Conservation (phyloP, 352 stramenopile species). For the Phytophthora tentaculata region DNA sequence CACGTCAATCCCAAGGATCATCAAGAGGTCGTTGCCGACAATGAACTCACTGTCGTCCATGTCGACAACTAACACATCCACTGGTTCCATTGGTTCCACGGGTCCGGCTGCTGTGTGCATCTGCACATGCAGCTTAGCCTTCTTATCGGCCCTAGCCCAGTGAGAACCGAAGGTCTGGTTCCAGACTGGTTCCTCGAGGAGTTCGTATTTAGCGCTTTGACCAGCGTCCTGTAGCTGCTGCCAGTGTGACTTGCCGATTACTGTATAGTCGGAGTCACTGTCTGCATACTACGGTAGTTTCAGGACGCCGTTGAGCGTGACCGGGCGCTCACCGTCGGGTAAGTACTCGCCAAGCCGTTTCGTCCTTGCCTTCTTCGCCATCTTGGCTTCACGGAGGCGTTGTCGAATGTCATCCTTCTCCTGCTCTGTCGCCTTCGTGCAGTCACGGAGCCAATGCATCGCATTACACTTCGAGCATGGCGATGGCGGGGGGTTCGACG, state of each 20-base stretch:
- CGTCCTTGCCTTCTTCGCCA: neutral
- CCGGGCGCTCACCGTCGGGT: neutral
- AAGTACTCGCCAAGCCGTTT: neutral
- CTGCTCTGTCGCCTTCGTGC: constrained; percentile 5
- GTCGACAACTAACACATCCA: too few species aligned
- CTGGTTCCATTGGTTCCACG: neutral
- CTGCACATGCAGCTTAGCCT: neutral
- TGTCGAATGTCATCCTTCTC: constrained; percentile 4
- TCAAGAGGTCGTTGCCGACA: too few species aligned
- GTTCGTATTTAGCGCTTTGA: neutral
- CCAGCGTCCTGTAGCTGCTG: neutral
- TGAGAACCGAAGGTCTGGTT: neutral
- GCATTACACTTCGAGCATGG: constrained; percentile 9
- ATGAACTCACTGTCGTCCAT: too few species aligned
- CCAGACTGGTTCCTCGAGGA: neutral
- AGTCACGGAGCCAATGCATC: constrained; percentile 9
- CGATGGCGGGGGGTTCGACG: neutral
- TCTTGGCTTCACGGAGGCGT: neutral
- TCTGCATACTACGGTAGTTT: too few species aligned
- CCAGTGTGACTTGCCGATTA: constrained; percentile 2
- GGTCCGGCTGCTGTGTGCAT: neutral
- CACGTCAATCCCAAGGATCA: too few species aligned
- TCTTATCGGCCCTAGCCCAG: neutral
- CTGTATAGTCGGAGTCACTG: constrained; percentile 1
- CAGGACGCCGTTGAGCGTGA: neutral